Evolutionary conservation across 768 basidiomycete species (phyloP), one percentile per base, ranked within the genome.

Genomic region (Trametes meyenii): DNA sequence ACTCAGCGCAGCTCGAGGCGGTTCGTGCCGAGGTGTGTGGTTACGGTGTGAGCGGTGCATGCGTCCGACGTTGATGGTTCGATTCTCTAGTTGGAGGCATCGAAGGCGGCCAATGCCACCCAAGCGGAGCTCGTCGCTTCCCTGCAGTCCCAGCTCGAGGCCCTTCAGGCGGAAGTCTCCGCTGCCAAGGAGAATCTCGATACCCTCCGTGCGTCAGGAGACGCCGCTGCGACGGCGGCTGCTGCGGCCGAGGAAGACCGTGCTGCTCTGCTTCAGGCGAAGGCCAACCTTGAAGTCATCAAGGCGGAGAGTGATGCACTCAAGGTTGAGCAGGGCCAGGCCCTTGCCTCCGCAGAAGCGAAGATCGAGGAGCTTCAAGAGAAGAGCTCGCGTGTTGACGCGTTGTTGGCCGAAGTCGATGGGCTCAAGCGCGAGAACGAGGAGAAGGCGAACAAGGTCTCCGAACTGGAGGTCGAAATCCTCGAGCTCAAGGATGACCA

Each of bases 401-500:
- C 71, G 7, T 78, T 90, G 21, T 75, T 79, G 53, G 65, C 77
- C 2, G 83, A 88, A 67, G 62, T 91, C 13, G 72, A 70, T 4
- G 75, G 74, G 35, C 76, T 92, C 62, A 85, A 83, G 71, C 71
- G 70, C 13, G 88, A 90, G 73, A 87, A 85, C 68, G 89, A 89
- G 67, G 90, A 92, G 60, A 85, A 76, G 43, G 82, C 86, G 10
- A 78, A 76, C 69, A 91, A 86, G 73, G 76, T 93, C 4, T 90
- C 89, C 0, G 92, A 94, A 67, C 78, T 92, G 24, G 92, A 94
- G 75, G 76, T 94, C 51, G 90, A 94, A 70, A 81, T 92, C 43
- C 73, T 93, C 59, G 92, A 94, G 74, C 69, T 88, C 61, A 90
- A 81, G 72, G 92, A 94, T 70, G 77, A 77, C 43, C 83, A 84